Conservation (phyloP, 805 yeast species). For the Ogataea glucozyma region DNA sequence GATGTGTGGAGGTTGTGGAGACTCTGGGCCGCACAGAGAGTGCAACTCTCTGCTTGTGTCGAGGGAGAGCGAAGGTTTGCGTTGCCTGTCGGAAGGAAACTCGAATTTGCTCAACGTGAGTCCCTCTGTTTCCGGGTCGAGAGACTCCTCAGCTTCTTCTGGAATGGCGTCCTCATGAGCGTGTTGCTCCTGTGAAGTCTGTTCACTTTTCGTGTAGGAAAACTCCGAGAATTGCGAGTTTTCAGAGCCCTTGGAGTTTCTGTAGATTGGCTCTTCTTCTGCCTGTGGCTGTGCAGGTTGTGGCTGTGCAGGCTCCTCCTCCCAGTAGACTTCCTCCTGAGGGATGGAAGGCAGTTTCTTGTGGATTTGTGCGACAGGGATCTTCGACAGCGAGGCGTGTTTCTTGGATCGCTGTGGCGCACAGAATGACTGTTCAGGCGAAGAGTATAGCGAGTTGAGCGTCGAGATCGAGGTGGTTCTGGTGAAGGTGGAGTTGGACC, state of each 20-base stretch:
- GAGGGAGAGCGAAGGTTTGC: background rate
- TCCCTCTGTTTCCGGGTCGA: conserved; percentile 16
- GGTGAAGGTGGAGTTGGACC: conserved; percentile 32
- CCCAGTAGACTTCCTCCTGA: conserved; percentile 15
- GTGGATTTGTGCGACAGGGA: conserved; percentile 6
- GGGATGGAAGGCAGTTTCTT: conserved; percentile 27
- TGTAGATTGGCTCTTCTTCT: background rate
- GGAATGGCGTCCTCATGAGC: conserved; percentile 13
- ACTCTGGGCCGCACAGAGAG: too few relatives aligned
- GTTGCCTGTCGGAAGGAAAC: conserved; percentile 20
- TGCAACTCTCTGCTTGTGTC: background rate
- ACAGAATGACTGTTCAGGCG: conserved; percentile 11
- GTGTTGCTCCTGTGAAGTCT: conserved; percentile 3
- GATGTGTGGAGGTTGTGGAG: conserved; percentile 18
- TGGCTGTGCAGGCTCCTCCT: conserved; percentile 5
- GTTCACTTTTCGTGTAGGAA: conserved; percentile 13
- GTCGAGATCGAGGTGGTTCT: conserved; percentile 33
- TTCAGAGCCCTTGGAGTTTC: conserved; percentile 9
- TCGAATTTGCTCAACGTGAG: conserved; percentile 21
- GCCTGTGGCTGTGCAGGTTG: too few relatives aligned
- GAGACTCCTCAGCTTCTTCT: conserved; percentile 13
- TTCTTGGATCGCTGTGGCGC: conserved; percentile 10
- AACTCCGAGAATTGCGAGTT: conserved; percentile 13
- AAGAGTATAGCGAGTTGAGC: conserved; percentile 22
- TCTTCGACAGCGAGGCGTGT: conserved; percentile 5